A percentile compares a stretch with the other conserved stretches of the same genome.
Conservation (phyloP, 805 yeast species). For the Yarrowia yakushimensis region DNA sequence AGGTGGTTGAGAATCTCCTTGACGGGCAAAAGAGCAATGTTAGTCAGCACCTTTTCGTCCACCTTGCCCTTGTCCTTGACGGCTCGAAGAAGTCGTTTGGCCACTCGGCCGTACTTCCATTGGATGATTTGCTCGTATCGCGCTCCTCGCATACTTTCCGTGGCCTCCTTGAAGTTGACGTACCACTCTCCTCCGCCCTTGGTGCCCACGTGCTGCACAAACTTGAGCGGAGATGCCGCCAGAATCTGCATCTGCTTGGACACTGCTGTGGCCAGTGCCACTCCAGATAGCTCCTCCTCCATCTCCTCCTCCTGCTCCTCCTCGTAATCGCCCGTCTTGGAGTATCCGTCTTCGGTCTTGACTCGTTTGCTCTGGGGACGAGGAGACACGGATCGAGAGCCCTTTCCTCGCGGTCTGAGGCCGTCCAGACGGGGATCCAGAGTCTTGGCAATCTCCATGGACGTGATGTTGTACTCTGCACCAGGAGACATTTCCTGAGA, state of each 20-base stretch:
- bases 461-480: slow-evolving; percentile 37
- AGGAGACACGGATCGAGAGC: not conserved
- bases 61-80: slow-evolving; percentile 64
- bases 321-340: not conserved
- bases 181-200: slow-evolving; percentile 49
- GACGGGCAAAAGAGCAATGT: slow-evolving; percentile 72
- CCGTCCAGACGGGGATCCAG: not conserved
- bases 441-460: slow-evolving; percentile 37
- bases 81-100: slow-evolving; percentile 73
- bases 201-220: slow-evolving; percentile 54
- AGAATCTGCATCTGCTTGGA: slow-evolving; percentile 69
- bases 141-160: slow-evolving; percentile 33
- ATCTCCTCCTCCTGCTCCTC: slow-evolving; percentile 32
- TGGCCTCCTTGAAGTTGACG: slow-evolving; percentile 38
- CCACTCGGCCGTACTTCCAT: slow-evolving; percentile 44
- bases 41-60: slow-evolving; percentile 80
- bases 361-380: slow-evolving; percentile 14
- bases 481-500: slow-evolving; percentile 34
- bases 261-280: slow-evolving; percentile 34
- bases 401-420: not conserved
- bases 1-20: slow-evolving; percentile 69
- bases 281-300: slow-evolving; percentile 37
- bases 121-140: slow-evolving; percentile 39
- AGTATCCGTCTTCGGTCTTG: slow-evolving; percentile 34
- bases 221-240: slow-evolving; percentile 53